These are phyloP conservation scores for Botrytis fragariae DNA, from an alignment of 2,329 filamentous ascomycete species.

Conservation along the genomic window DNA sequence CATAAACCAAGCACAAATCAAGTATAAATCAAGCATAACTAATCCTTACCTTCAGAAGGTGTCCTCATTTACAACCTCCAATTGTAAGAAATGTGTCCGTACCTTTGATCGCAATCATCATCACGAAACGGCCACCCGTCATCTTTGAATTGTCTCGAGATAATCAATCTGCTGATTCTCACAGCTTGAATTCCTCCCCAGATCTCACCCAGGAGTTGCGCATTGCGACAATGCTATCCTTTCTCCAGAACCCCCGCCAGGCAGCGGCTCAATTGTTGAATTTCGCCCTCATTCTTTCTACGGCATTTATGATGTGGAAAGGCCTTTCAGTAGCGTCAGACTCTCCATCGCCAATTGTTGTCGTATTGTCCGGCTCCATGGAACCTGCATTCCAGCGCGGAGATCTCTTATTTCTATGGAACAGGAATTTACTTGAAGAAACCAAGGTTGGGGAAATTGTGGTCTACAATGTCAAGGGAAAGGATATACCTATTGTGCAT, in stretches of 20 bases:
- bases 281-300: conserved; percentile 70
- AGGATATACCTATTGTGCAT: conserved; percentile 98
- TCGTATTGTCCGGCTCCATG: conserved; percentile 60
- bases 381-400: conserved; percentile 61
- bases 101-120: conserved; percentile 5
- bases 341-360: conserved; percentile 57
- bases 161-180: neutral
- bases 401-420: conserved; percentile 59
- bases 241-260: conserved; percentile 61
- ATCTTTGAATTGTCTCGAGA: neutral
- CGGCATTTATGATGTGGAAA: conserved; percentile 75
- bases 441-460: conserved; percentile 71
- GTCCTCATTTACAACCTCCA: conserved; percentile 2
- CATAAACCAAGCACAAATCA: too few relatives aligned
- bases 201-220: neutral
- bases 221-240: conserved; percentile 49
- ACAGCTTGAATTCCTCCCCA: neutral
- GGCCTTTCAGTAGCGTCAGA: conserved; percentile 64
- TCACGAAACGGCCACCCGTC: neutral
- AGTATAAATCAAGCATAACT: neutral
- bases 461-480: conserved; percentile 73
- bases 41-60: neutral
- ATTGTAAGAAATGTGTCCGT: conserved; percentile 6
- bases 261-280: conserved; percentile 66
- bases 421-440: conserved; percentile 50